Evolutionary conservation across 495 filamentous ascomycete species (phyloP), one percentile per base, ranked within the genome.

Genomic region (Tuber microsphaerosporum): DNA sequence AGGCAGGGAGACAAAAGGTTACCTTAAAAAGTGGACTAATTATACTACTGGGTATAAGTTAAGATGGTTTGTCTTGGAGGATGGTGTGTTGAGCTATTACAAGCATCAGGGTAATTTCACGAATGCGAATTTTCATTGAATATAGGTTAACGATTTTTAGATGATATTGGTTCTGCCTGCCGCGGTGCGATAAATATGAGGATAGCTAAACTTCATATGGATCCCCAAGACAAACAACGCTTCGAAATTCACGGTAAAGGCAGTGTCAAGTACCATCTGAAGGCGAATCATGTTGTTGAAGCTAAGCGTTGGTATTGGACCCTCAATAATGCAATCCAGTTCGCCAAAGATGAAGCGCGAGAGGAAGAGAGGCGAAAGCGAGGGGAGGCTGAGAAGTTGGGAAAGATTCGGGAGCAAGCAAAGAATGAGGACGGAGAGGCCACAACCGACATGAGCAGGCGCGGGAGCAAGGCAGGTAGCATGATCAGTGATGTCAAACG

Each of bases 11-110:
- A 97, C 98, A 93, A 97, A 94, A 85, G 95, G 95, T 14, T 99
- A 98, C 83, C 86, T 99, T 74, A 97, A 97, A 84, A 99, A 99
- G 82, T 99, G 95, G 95, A 98, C 95, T 34, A 99, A 99, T 81
- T 99, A 99, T 83, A 93, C 94, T 14, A 93, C 90, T 81, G 95
- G 95, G 6, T 98, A 95, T 85, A 97, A 99, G 85, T 85, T 99
- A 72, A 88, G 95, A 70, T 99, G 94, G 94, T 99, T 99, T 84
- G 96, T 98, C 0, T 87, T 99, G 37, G 95, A 99, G 80, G 96
- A 98, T 82, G 95, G 95, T 22, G 96, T 99, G 26, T 84, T 99
- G 78, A 98, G 95, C 83, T 99, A 99, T 84, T 99, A 98, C 86
- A 99, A 99, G 85, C 93, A 99, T 83, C 95, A 99, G 85, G 89